Base-by-base conservation (phyloP, 257 asterid species). In the Solanum paucissectum region DNA sequence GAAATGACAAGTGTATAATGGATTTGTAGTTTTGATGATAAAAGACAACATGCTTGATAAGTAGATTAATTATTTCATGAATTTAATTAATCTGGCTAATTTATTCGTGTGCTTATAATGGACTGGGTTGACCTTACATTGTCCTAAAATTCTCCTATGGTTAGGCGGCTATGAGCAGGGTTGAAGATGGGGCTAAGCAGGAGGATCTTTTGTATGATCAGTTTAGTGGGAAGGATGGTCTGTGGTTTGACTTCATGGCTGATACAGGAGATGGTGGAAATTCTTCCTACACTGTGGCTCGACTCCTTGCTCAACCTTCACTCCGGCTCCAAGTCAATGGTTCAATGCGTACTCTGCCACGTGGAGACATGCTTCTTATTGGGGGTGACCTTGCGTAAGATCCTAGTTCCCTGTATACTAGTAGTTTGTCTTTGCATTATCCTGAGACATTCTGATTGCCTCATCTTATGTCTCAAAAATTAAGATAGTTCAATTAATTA, bases 331-430 rank as follows among this genome's bases (percentile, higher is more conserved):
- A 89, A 72, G 86, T 75, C 87, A 88, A 92, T 87, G 95, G 91
- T 87, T 94, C 98, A 75, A 75, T 64, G 87, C 87, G 89, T 89
- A 89, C 87, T 9, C 93, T 97, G 49, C 99, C 96, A 29, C 98
- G 99, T 73, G 96, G 94, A 86, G 92, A 95, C 91, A 93, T 97
- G 92, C 98, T 97, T 52, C 96, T 97, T 86, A 94, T 97, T 71
- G 99, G 99, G 91, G 99, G 99, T 88, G 99, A 97, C 93, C 99
- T 97, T 84, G 99, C 99, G 99, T 97, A 97, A 93, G 98, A 86
- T 92, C 93, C 66, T 64, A 27, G 20, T 66, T 85, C 55, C 52
- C 20, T 33, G 5, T 33, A 20, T 82, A 49, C 32, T 16, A 49
- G 34, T 49, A 49, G 68, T 44, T 81, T 38, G 44, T 49, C 69